Conservation (phyloP, 768 basidiomycete genomes). For the Leucocoprinus leucothites region DNA sequence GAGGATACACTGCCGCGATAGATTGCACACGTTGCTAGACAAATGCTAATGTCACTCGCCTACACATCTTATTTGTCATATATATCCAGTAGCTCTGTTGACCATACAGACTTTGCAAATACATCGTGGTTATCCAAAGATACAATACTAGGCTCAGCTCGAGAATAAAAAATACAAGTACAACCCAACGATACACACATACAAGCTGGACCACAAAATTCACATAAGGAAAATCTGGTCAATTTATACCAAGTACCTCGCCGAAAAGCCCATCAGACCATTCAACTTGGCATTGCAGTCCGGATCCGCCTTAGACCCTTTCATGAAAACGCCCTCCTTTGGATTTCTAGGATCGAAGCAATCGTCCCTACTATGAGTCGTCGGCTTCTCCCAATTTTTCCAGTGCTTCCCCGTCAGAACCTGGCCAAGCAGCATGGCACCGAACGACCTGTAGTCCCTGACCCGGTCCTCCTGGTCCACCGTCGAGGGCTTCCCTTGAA, state of each 20-base stretch:
- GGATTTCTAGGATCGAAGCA: constrained; percentile 2
- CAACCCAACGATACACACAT: too few species aligned
- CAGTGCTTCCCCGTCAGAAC: neutral
- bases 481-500: neutral
- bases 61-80: too few species aligned
- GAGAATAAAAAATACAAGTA: too few species aligned
- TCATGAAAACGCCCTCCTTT: neutral
- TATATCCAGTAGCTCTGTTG: too few species aligned
- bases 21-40: too few species aligned
- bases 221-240: too few species aligned
- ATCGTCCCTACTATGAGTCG: neutral
- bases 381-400: neutral
- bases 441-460: neutral
- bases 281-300: neutral
- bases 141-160: too few species aligned
- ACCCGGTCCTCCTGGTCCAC: neutral
- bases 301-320: neutral
- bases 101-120: too few species aligned
- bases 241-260: neutral
- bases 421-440: neutral
- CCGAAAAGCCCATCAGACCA: neutral
- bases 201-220: too few species aligned
- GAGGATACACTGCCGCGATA: too few species aligned
- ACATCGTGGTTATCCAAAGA: too few species aligned
- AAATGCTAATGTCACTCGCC: too few species aligned